These are phyloP conservation scores for Rhododendron vialii DNA, from an alignment of 148 eudicot genomes.

Conservation along the genomic window DNA sequence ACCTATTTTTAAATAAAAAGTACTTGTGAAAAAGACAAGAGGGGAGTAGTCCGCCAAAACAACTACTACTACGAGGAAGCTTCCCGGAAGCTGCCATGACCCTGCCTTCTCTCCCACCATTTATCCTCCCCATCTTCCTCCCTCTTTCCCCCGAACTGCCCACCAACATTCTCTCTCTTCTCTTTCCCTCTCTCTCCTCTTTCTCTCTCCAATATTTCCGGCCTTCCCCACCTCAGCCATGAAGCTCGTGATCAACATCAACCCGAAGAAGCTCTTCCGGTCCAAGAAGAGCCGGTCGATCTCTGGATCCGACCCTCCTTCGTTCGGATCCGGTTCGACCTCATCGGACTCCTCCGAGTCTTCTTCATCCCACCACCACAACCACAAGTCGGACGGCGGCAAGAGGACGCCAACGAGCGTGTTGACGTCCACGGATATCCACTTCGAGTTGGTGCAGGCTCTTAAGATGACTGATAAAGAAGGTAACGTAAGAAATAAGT, in stretches of 20 bases:
- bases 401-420: slow-evolving; percentile 33
- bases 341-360: not conserved
- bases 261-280: slow-evolving; percentile 45
- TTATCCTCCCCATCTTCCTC: slow-evolving; percentile 32
- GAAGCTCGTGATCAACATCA: slow-evolving; percentile 37
- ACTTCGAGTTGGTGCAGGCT: slow-evolving; percentile 35
- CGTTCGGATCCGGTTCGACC: slow-evolving; percentile 26
- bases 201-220: not conserved
- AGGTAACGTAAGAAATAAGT: not conserved
- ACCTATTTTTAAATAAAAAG: not conserved
- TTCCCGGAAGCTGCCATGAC: slow-evolving; percentile 54
- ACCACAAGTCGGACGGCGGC: not conserved
- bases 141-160: not conserved
- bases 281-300: slow-evolving; percentile 43
- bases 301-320: slow-evolving; percentile 43
- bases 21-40: not conserved
- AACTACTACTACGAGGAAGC: slow-evolving; percentile 13
- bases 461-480: slow-evolving; percentile 57
- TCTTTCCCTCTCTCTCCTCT: not conserved
- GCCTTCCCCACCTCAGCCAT: slow-evolving; percentile 21
- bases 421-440: slow-evolving; percentile 15
- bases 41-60: not conserved
- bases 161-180: not conserved
- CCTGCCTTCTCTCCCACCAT: slow-evolving; percentile 18
- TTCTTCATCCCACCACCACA: not conserved